A percentile compares a stretch with the other conserved stretches of the same genome.
These are phyloP conservation scores for Clarkia xantiana DNA, from an alignment of 345 rosid species.

Conservation along the genomic window DNA sequence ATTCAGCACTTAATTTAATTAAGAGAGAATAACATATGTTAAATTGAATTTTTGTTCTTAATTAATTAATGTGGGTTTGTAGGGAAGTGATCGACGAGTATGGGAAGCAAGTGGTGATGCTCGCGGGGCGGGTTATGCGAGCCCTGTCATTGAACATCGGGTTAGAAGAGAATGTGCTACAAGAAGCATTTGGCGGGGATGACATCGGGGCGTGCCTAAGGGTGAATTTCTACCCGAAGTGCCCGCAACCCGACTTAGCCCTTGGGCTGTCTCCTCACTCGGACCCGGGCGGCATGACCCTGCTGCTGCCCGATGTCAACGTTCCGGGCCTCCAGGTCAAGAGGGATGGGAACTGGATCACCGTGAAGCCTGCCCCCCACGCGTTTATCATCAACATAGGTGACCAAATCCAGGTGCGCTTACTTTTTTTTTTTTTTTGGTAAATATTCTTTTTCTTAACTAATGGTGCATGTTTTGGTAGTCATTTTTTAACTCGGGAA, in stretches of 20 bases:
- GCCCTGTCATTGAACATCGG: conserved; percentile 56
- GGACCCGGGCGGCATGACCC: conserved; percentile 86
- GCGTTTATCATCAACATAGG: conserved; percentile 89
- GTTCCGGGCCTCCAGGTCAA: conserved; percentile 81
- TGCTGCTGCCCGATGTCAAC: conserved; percentile 60
- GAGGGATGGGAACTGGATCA: conserved; percentile 46
- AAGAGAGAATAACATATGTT: too few relatives aligned
- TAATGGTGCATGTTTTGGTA: not conserved
- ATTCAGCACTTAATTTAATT: not conserved
- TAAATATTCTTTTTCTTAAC: too few relatives aligned
- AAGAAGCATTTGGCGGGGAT: conserved; percentile 68
- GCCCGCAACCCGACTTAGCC: conserved; percentile 81
- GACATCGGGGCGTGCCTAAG: conserved; percentile 63
- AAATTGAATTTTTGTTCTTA: not conserved
- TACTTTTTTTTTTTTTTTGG: too few relatives aligned
- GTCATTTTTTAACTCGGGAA: too few relatives aligned
- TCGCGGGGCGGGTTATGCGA: conserved; percentile 62
- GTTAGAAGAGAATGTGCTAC: conserved; percentile 33
- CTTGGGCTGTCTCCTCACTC: conserved; percentile 85
- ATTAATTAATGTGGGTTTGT: not conserved
- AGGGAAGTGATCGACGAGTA: conserved; percentile 73
- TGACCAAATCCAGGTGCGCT: conserved; percentile 84
- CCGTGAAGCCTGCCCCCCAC: conserved; percentile 69
- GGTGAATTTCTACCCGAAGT: conserved; percentile 79
- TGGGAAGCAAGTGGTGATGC: conserved; percentile 39